phyloP scores from a whole-genome alignment of 768 basidiomycete genomes.

The Psilocybe cyanescens region DNA sequence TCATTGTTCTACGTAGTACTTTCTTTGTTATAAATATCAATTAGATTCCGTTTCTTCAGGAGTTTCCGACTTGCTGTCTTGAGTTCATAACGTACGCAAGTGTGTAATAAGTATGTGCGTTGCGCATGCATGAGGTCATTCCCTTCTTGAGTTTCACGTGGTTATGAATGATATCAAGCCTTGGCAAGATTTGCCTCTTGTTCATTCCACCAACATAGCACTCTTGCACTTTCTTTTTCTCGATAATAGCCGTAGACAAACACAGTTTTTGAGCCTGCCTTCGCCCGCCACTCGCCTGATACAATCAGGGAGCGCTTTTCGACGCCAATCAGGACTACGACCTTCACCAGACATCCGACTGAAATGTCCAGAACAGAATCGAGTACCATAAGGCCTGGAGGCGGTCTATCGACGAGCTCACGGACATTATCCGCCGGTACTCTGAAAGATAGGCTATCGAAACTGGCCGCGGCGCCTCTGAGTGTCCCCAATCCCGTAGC shows the following conservation, averaged over 20 bases:
- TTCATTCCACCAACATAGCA: background rate
- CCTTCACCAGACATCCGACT: background rate
- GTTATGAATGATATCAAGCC: slow-evolving; percentile 18
- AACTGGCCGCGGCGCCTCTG: slow-evolving; percentile 59
- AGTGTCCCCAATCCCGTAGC: slow-evolving; percentile 54
- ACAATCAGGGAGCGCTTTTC: background rate
- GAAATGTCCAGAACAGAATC: slow-evolving; percentile 18
- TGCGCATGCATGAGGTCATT: background rate
- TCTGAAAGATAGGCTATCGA: slow-evolving; percentile 65
- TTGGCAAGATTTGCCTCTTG: slow-evolving; percentile 5
- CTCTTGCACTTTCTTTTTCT: background rate
- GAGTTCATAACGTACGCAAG: background rate
- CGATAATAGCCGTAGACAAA: background rate
- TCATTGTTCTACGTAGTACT: slow-evolving; percentile 8
- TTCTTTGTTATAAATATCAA: background rate
- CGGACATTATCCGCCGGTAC: slow-evolving; percentile 64
- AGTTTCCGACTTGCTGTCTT: background rate
- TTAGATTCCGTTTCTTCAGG: background rate
- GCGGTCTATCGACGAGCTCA: slow-evolving; percentile 12
- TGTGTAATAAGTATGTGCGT: background rate
- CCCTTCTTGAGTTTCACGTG: slow-evolving; percentile 15
- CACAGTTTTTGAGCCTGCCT: background rate
- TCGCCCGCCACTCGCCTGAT: background rate
- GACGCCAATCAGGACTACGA: background rate
- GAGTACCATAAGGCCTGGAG: slow-evolving; percentile 6